phyloP scores from a whole-genome alignment of 2,329 filamentous ascomycete species.

The Venturiaceae sp. region DNA sequence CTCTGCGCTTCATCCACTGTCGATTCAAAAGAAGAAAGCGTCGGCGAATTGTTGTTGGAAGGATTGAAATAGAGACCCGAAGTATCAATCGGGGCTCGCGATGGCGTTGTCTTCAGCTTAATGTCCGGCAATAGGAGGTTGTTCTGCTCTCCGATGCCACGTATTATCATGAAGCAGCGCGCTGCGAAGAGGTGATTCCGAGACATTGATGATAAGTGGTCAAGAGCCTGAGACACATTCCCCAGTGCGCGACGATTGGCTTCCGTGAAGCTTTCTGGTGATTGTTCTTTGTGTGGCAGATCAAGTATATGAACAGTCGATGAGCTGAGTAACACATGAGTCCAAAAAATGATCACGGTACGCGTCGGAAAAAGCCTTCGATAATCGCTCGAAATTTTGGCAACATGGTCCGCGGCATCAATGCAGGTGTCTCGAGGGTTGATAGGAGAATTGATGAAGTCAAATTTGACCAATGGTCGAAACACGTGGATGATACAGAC shows the following conservation, averaged over 20 bases:
- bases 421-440: constrained; percentile 50
- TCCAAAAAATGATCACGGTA: not conserved
- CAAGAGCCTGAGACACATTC: not conserved
- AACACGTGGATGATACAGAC: constrained; percentile 63
- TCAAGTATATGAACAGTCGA: not conserved
- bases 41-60: too few relatives aligned
- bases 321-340: not conserved
- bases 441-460: constrained; percentile 43
- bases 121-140: not conserved
- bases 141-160: not conserved
- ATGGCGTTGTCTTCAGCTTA: not conserved
- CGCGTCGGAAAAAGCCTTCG: constrained; percentile 26
- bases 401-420: constrained; percentile 33
- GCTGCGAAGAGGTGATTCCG: not conserved
- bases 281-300: not conserved
- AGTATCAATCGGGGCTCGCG: too few relatives aligned
- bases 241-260: not conserved
- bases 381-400: constrained; percentile 30
- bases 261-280: not conserved
- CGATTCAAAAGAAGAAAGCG: too few relatives aligned
- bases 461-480: constrained; percentile 59
- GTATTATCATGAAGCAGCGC: not conserved
- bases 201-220: not conserved
- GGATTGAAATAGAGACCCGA: too few relatives aligned
- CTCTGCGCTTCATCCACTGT: too few relatives aligned